Base-by-base conservation (phyloP, 495 filamentous ascomycete genomes). In the Letharia lupina region DNA sequence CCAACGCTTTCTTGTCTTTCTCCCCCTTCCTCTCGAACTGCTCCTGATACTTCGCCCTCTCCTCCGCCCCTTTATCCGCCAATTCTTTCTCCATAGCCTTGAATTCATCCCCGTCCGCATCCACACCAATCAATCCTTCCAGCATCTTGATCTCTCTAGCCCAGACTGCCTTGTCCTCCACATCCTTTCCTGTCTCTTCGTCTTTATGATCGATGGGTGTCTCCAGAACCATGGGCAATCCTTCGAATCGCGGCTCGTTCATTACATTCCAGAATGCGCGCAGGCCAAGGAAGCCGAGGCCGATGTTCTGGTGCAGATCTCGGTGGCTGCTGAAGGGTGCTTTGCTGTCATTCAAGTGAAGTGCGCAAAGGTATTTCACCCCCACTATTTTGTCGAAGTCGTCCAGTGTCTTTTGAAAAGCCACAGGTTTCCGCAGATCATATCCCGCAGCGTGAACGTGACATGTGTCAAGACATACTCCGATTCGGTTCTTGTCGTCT, bases 381-480 rank as follows among this genome's bases (percentile, higher is more conserved):
- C 94, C 94, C 28, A 98, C 86, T 20, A 89, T 77, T n/a, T 83
- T 70, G 69, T 96, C 87, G 72, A 98, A 97, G 52, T 88, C 78
- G 13, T 80, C 68, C 73, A 97, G 79, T 31, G 91, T 91, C 33
- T 79, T 73, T 47, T 82, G 77, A 77, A 94, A 98, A 0, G 91
- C 84, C 23, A 82, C 79, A 0, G 89, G 87, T 0, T 87, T 82
- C 64, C 89, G 85, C 45, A 98, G 81, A 76, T 98, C 94, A 74
- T 98, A 95, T 10, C 94, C 94, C 0, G 90, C 92, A 11, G 92
- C 87, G 72, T 97, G 97, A 69, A 91, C 84, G 78, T 98, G 94
- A 77, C 93, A 97, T 7, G 94, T 98, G 73, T 98, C 94, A 50
- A 98, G 84, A 76, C 94, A 98, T 45, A 98, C 91, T 41, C 94